These are phyloP conservation scores for Populus deltoides DNA, from an alignment of 345 rosid genomes.

Conservation along the genomic window DNA sequence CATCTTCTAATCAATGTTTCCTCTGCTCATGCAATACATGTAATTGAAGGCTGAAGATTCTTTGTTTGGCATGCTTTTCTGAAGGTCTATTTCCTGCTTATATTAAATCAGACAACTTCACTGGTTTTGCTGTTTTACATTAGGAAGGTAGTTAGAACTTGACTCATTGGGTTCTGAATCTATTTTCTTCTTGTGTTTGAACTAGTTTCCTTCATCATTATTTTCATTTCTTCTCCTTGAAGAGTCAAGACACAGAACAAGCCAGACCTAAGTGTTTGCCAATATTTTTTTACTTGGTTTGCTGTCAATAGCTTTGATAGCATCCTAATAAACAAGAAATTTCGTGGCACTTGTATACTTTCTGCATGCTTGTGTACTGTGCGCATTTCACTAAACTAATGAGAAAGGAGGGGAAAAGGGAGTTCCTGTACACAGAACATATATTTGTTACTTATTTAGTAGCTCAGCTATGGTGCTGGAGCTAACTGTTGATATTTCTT, in stretches of 20 bases:
- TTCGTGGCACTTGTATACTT: not conserved
- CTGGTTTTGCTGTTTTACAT: not conserved
- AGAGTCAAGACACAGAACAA: not conserved
- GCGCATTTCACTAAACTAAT: not conserved
- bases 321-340: not conserved
- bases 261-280: not conserved
- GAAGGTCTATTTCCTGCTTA: not conserved
- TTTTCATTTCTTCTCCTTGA: not conserved
- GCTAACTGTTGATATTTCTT: conserved; percentile 18
- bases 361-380: not conserved
- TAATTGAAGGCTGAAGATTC: not conserved
- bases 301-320: not conserved
- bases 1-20: not conserved
- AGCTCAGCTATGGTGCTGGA: conserved; percentile 4
- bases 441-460: conserved; percentile 9
- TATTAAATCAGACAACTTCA: not conserved
- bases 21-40: not conserved
- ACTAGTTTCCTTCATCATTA: not conserved
- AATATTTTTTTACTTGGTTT: not conserved
- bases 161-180: not conserved
- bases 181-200: not conserved
- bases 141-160: not conserved
- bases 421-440: not conserved
- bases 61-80: not conserved
- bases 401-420: not conserved